A percentile compares a stretch with the other conserved stretches of the same genome.
Evolutionary conservation across 306 rosid species (phyloP).

Genomic region (Medicago arabica): DNA sequence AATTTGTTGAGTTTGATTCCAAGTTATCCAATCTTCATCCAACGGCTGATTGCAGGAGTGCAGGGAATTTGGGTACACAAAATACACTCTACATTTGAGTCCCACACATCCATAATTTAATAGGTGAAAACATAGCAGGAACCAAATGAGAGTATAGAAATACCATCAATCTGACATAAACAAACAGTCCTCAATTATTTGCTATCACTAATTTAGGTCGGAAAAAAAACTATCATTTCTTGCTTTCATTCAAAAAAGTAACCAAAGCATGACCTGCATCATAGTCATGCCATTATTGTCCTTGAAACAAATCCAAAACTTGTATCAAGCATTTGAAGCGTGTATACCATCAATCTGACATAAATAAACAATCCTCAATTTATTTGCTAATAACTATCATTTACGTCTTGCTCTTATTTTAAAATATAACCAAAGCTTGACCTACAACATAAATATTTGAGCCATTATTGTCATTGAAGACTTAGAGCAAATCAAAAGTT

Average conservation of each 20-base stretch:
- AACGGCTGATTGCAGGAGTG: neutral
- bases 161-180: neutral
- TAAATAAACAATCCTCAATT: constrained; percentile 1
- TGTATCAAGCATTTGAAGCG: neutral
- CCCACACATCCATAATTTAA: neutral
- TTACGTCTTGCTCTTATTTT: neutral
- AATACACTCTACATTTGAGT: too few species aligned
- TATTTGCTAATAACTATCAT: neutral
- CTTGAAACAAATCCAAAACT: constrained; percentile 45
- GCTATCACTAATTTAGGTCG: neutral
- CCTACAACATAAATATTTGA: neutral
- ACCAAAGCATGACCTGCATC: constrained; percentile 16
- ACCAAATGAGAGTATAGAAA: constrained; percentile 3
- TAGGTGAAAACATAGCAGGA: neutral
- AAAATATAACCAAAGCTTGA: neutral
- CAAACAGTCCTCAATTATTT: neutral
- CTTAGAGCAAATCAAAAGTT: constrained; percentile 45
- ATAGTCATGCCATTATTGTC: neutral
- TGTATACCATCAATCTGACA: constrained; percentile 5
- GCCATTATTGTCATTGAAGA: neutral
- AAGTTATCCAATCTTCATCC: neutral
- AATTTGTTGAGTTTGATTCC: neutral
- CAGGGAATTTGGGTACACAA: neutral
- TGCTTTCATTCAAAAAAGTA: neutral
- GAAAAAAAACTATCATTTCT: neutral